Base-by-base conservation (phyloP, 1,139 yeast genomes). In the Candida tropicalis region DNA sequence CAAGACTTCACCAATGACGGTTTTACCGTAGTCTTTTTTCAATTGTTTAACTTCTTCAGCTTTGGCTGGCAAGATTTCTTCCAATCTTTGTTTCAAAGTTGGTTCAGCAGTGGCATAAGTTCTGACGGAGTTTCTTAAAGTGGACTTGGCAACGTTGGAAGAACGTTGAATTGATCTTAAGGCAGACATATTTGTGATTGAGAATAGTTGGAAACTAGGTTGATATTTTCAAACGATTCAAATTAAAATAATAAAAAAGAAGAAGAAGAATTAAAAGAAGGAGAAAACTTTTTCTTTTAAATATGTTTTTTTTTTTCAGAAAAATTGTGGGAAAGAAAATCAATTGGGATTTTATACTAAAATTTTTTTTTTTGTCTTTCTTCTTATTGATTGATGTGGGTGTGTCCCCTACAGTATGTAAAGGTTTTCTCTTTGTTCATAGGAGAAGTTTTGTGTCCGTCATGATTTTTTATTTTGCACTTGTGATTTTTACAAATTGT, bases 1-100 rank as follows among this genome's bases (percentile, higher is more conserved):
- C 54, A 84, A 77, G 56, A 91, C 95, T 75, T 93, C 97, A 59
- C 97, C 98, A 60, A 95, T 89, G 49, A 80, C 93, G 61, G 95
- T 84, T 68, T 84, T 79, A 63, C 97, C 97, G 67, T 90, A 79
- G 60, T 88, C 93, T 68, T 87, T 79, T 71, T 91, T 88, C 65
- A 91, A 83, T 60, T 84, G 82, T 77, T 89, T 90, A 69, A 91
- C 85, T 74, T 89, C 87, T 67, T 89, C 97, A 54, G 87, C 87
- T 77, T 87, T 88, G 61, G 80, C 89, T 57, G 99, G 99, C 66
- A 90, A 81, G 57, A 88, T 78, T 66, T 89, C 96, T 45, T 91
- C 95, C 67, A 93, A 90, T 66, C 95, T 84, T 73, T 90, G 95
- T 72, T 91, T 91, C 59, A 91, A 78, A 55, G 96, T 85, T 62